Evolutionary conservation across 257 asterid genomes (phyloP).

Genomic region (Henckelia pumila): DNA sequence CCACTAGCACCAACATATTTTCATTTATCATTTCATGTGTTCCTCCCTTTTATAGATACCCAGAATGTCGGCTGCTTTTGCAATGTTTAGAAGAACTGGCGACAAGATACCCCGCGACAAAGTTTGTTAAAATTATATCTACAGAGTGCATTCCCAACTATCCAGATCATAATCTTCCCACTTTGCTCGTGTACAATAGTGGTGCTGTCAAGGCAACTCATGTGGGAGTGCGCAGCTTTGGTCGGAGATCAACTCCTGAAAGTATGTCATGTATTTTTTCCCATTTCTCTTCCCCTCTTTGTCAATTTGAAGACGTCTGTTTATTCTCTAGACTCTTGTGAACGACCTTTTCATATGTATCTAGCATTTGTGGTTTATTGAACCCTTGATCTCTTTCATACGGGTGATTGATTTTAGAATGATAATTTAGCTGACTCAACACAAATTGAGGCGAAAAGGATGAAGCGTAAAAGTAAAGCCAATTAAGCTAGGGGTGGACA

Average conservation of each 20-base stretch:
- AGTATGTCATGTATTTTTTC: constrained; percentile 42
- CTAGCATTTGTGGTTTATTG: constrained; percentile 6
- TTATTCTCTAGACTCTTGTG: background rate
- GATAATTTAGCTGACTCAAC: background rate
- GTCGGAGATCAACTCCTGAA: constrained; percentile 92
- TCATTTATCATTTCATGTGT: background rate
- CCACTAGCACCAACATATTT: background rate
- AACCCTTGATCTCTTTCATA: background rate
- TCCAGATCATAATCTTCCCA: constrained; percentile 89
- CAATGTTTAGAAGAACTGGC: constrained; percentile 82
- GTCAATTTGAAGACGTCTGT: background rate
- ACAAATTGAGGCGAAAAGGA: constrained; percentile 1
- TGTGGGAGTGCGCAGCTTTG: constrained; percentile 70
- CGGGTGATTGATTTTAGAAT: background rate
- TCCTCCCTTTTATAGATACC: constrained; percentile 34
- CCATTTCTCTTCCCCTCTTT: background rate
- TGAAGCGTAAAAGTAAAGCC: background rate
- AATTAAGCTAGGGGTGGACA: no score
- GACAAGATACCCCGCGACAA: constrained; percentile 73
- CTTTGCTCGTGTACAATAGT: constrained; percentile 76
- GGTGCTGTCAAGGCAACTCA: constrained; percentile 83
- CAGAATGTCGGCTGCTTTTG: constrained; percentile 74
- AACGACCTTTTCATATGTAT: background rate
- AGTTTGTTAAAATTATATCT: constrained; percentile 84
- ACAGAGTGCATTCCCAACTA: constrained; percentile 95